Evolutionary conservation across 176 grass and related monocot species (phyloP).

Genomic region (Phyllostachys edulis): DNA sequence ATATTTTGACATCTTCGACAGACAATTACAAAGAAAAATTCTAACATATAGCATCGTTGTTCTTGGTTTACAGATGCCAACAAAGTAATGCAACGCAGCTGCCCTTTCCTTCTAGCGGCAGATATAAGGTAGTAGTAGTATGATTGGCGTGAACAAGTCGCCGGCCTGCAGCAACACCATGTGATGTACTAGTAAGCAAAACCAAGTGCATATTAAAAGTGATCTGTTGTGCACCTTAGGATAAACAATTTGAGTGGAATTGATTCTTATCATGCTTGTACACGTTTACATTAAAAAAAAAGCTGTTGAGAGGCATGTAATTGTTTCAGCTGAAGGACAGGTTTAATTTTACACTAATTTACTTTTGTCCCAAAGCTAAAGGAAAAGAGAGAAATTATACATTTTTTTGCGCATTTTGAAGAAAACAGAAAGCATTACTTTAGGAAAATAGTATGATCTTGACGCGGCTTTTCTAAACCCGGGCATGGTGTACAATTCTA

Average conservation of each 20-base stretch:
- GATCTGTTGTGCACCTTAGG: constrained; percentile 10
- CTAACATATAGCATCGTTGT: too few species aligned
- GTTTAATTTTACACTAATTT: neutral
- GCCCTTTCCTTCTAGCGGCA: too few species aligned
- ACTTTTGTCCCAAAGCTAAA: neutral
- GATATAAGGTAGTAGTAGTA: too few species aligned
- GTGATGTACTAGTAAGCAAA: neutral
- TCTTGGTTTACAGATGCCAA: too few species aligned
- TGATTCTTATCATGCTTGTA: neutral
- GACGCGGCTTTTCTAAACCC: too few species aligned
- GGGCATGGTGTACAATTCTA: too few species aligned
- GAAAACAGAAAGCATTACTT: too few species aligned
- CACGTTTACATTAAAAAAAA: neutral
- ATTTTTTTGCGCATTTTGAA: too few species aligned
- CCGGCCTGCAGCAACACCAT: neutral
- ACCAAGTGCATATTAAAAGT: constrained; percentile 26
- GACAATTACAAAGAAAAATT: too few species aligned
- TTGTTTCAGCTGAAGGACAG: neutral
- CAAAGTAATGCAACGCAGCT: too few species aligned
- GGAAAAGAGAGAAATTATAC: neutral
- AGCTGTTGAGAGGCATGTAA: neutral
- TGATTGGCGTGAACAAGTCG: neutral
- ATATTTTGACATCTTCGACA: too few species aligned
- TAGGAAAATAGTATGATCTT: too few species aligned
- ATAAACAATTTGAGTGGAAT: neutral